A percentile compares a stretch with the other conserved stretches of the same genome.
Evolutionary conservation across 352 stramenopile genomes (phyloP).

Genomic region (Aphanomyces stellatus): DNA sequence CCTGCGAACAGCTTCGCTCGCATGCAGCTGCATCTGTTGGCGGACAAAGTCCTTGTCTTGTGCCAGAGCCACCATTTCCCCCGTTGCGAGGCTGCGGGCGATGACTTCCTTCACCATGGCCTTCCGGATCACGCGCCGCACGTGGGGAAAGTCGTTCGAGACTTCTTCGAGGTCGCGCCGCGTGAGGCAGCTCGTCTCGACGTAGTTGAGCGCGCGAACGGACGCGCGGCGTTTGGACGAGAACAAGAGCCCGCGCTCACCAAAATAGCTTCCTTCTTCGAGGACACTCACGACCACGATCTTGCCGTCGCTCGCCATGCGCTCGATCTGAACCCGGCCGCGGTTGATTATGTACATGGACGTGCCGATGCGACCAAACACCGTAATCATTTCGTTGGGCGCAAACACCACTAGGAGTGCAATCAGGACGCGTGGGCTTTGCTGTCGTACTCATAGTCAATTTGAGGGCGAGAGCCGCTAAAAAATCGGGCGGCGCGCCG

Average conservation of each 20-base stretch:
- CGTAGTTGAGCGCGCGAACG: constrained; percentile 9
- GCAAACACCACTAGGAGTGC: constrained; percentile 8
- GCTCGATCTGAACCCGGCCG: constrained; percentile 9
- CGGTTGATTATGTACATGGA: constrained; percentile 20
- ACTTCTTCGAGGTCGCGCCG: constrained; percentile 4
- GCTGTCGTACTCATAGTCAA: constrained; percentile 4
- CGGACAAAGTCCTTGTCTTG: background rate
- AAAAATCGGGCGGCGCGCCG: constrained; percentile 1
- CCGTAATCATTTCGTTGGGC: constrained; percentile 17
- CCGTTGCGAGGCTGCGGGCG: constrained; percentile 1
- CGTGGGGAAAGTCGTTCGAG: constrained; percentile 1
- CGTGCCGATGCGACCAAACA: constrained; percentile 11
- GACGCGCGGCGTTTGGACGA: constrained; percentile 13
- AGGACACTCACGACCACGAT: constrained; percentile 16
- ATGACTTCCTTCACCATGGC: constrained; percentile 11
- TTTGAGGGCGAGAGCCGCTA: constrained; percentile 4
- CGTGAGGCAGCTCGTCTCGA: constrained; percentile 16
- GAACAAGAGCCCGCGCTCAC: constrained; percentile 13
- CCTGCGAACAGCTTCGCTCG: no score
- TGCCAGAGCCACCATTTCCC: background rate
- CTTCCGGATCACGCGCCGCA: constrained; percentile 4
- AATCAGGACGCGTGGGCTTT: background rate
- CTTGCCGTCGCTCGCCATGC: constrained; percentile 11
- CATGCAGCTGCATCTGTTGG: background rate
- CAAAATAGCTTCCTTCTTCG: constrained; percentile 13